phyloP scores from a whole-genome alignment of 345 rosid genomes.

The Jatropha curcas region DNA sequence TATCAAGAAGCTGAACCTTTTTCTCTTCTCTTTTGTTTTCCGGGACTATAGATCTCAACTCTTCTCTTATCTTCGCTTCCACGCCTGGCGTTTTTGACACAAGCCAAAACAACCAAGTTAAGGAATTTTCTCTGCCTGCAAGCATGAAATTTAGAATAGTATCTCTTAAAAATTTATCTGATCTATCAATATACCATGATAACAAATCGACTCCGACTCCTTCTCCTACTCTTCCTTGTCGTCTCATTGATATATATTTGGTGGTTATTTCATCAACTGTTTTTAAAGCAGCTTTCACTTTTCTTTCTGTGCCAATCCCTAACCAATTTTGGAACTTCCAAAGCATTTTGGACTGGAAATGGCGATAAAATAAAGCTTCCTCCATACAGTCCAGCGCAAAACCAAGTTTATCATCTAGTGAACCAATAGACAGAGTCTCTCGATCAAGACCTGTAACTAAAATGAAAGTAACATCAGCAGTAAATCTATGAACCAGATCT shows the following conservation, averaged over 20 bases:
- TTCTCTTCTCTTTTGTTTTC: slow-evolving; percentile 4
- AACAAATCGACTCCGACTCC: slow-evolving; percentile 43
- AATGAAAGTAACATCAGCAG: slow-evolving; percentile 53
- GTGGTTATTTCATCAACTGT: slow-evolving; percentile 36
- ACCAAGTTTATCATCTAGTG: slow-evolving; percentile 42
- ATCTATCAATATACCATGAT: slow-evolving; percentile 36
- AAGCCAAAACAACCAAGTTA: slow-evolving; percentile 78
- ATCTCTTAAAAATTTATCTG: slow-evolving; percentile 60
- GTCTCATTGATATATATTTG: slow-evolving; percentile 45
- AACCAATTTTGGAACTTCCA: slow-evolving; percentile 67
- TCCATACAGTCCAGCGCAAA: slow-evolving; percentile 58
- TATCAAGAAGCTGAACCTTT: not conserved
- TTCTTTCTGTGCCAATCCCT: slow-evolving; percentile 59
- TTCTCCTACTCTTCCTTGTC: not conserved
- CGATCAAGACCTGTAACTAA: slow-evolving; percentile 60
- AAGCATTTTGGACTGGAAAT: slow-evolving; percentile 45
- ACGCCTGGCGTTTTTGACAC: slow-evolving; percentile 36
- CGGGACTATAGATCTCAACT: slow-evolving; percentile 21
- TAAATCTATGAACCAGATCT: slow-evolving; percentile 54
- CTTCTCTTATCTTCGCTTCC: slow-evolving; percentile 43
- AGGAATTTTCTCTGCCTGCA: slow-evolving; percentile 71
- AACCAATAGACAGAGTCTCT: slow-evolving; percentile 45
- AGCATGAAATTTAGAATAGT: slow-evolving; percentile 59
- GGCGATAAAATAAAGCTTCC: slow-evolving; percentile 57
- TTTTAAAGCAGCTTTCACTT: slow-evolving; percentile 38